Base-by-base conservation (phyloP, 345 rosid genomes). In the Hibiscus trionum region DNA sequence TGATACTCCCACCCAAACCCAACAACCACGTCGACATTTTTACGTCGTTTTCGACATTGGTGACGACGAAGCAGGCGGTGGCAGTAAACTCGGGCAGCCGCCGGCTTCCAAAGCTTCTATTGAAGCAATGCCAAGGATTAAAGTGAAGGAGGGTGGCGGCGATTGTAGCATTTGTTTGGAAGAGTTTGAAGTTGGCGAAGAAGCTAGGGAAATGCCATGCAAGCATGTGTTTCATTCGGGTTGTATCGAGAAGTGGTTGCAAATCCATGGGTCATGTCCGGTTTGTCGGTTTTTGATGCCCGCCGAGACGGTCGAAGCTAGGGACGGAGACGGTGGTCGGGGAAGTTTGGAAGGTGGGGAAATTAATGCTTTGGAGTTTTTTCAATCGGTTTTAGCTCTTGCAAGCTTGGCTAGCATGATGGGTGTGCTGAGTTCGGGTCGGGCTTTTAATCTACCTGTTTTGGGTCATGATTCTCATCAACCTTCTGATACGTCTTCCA, bases 151-250 rank as follows among this genome's bases (percentile, higher is more conserved):
- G 29, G 49, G 1, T 50, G 61, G 50, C 16, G 16, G 50, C 0
- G 81, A 78, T 3, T 75, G 78, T 24, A 0, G 60, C 11, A 71
- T 78, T 66, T 78, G 81, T 33, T 75, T 74, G 47, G 76, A 75
- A 3, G 73, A 65, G 50, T 46, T 65, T 9, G 14, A 27, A 17
- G 49, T 60, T 7, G 76, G 56, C 11, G 65, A 21, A 10, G 75
- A 65, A 53, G 56, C 39, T 3, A 19, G 73, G 21, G 69, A 74
- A 70, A 78, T 75, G 78, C 78, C 42, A 37, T 37, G 42, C 9
- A 37, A 37, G 42, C 42, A 37, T 9, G 9, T 6, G 42, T 37
- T 37, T 37, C 42, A 37, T 42, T 71, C 73, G 29, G 39, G 14
- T 35, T 78, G 81, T 24, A 61, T 78, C 8, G 70, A 66, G 37